Evolutionary conservation across 768 basidiomycete genomes (phyloP), one percentile per base, ranked within the genome.

Genomic region (Mycena epipterygia): DNA sequence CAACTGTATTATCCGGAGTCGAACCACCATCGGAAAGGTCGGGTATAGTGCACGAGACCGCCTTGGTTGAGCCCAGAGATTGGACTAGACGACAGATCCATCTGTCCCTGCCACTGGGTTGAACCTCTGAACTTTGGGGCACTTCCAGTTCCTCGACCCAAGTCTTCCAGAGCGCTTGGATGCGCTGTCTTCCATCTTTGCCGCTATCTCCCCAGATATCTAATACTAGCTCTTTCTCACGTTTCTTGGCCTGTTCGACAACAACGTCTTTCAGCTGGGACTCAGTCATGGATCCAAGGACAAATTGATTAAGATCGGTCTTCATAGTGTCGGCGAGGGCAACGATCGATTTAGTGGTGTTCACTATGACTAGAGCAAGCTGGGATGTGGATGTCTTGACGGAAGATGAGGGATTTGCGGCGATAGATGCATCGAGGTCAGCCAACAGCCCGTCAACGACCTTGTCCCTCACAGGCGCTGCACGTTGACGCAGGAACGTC

Each of bases 271-370:
- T 78, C 29, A 93, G 83, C 62, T 94, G 88, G 41, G 81, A 76
- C 74, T 94, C 93, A 27, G 87, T 84, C 90, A 93, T 91, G 41
- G 83, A 83, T 23, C 91, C 91, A 1, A 93, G 76, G 14, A 92
- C 82, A 55, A 91, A 89, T 64, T 89, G 85, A 14, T 89, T 90
- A 39, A 94, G 83, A 74, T 94, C 93, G 32, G 86, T 81, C 76
- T 89, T 91, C 90, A 94, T 91, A n/a, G 82, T 78, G 46, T 91
- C 89, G 0, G 88, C 79, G 17, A 93, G 80, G 17, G 81, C 76
- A 8, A 93, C 74, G 49, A 89, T 85, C 4, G 81, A 80, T 68
- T 82, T 88, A 33, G 86, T 75, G 6, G 84, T 85, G 46, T 87
- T 83, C 2, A 86, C 75, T n/a, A 91, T 79, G 1, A 88, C 78